Conservation (phyloP, 1,284 basidiomycete genomes). For the Exsudoporus floridanus region DNA sequence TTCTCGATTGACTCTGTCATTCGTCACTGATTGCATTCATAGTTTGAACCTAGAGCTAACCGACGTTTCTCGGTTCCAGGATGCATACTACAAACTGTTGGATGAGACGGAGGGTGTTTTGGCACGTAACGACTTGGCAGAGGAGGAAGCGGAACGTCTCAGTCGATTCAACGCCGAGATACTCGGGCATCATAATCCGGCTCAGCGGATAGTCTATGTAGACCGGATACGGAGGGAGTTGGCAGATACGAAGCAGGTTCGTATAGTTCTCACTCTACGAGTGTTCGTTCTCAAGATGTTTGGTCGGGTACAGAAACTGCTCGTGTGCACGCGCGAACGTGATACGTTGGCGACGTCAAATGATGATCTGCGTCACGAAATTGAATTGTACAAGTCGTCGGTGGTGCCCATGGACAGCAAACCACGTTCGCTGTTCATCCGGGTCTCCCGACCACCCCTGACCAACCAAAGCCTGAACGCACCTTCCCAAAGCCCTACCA, state of each 20-base stretch:
- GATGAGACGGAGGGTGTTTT: conserved; percentile 63
- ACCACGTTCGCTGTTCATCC: conserved; percentile 61
- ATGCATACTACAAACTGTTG: conserved; percentile 61
- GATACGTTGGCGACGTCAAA: conserved; percentile 50
- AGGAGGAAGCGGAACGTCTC: conserved; percentile 64
- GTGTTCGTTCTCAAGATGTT: conserved; percentile 1
- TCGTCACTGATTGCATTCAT: background rate
- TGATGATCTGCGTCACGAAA: conserved; percentile 57
- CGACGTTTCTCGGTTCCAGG: conserved; percentile 60
- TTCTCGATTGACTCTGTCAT: background rate
- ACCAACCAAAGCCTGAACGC: conserved; percentile 46
- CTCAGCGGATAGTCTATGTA: conserved; percentile 72
- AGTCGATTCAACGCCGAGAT: conserved; percentile 78
- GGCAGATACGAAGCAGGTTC: conserved; percentile 68
- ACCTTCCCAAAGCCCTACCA: conserved; percentile 17
- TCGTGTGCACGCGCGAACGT: conserved; percentile 51
- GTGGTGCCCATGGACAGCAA: conserved; percentile 55
- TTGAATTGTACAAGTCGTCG: conserved; percentile 70
- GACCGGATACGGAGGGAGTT: conserved; percentile 69
- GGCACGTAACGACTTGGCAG: conserved; percentile 68
- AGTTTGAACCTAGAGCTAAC: conserved; percentile 59
- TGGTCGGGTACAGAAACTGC: conserved; percentile 48
- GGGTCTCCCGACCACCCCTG: conserved; percentile 58
- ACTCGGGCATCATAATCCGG: conserved; percentile 69
- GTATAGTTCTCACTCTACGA: conserved; percentile 14